Conservation (phyloP, 441 rosid genomes). For the Brassica balearica region DNA sequence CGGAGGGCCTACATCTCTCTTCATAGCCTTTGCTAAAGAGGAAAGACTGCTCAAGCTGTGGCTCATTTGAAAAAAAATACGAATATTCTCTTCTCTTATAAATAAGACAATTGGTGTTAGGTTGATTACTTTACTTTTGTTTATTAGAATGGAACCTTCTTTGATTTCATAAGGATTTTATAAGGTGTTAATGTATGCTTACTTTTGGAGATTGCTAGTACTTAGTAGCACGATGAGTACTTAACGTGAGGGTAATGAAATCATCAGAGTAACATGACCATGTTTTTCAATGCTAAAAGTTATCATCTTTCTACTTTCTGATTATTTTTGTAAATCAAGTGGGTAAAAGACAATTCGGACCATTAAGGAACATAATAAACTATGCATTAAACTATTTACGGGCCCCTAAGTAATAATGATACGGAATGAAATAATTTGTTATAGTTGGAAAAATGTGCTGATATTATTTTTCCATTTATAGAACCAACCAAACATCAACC, state of each 20-base stretch:
- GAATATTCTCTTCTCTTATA: neutral
- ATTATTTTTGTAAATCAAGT: constrained; percentile 38
- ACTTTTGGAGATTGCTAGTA: constrained; percentile 42
- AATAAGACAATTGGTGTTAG: neutral
- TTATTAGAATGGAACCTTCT: constrained; percentile 40
- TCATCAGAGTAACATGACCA: constrained; percentile 47
- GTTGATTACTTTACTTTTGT: constrained; percentile 36
- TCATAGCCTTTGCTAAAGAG: constrained; percentile 52
- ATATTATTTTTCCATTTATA: neutral
- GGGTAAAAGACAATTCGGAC: constrained; percentile 31
- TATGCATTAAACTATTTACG: neutral
- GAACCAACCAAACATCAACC: neutral
- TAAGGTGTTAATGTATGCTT: constrained; percentile 28
- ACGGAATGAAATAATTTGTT: constrained; percentile 8
- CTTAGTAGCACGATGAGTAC: constrained; percentile 46
- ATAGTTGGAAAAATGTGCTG: neutral
- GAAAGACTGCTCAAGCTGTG: constrained; percentile 24
- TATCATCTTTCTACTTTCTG: constrained; percentile 38
- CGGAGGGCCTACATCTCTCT: constrained; percentile 46
- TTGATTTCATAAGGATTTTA: constrained; percentile 20
- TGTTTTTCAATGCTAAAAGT: constrained; percentile 41
- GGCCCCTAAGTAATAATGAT: constrained; percentile 33
- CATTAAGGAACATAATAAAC: constrained; percentile 31
- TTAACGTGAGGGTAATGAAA: constrained; percentile 41
- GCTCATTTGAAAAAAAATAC: neutral